Base-by-base conservation (phyloP, 768 basidiomycete genomes). In the Agrocybe praecox region DNA sequence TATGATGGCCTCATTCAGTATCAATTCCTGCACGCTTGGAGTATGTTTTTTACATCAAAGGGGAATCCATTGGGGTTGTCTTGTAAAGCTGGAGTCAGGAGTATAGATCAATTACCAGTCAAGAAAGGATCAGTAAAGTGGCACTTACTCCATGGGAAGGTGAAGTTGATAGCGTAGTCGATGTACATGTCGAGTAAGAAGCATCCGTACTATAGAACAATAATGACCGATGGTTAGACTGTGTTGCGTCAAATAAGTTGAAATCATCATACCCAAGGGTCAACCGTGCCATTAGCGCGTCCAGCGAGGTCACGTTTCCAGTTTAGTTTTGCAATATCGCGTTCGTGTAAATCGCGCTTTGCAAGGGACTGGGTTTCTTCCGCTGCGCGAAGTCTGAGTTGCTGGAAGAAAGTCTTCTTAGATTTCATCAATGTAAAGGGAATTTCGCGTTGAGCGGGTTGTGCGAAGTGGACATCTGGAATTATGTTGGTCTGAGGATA, bases 111-210 rank as follows among this genome's bases (percentile, higher is more conserved):
- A 42, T 24, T 21, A 55, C 33, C 12, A 22, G 45, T 15, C 26
- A 47, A 34, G 17, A 46, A 26, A 17, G 17, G 14, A 18, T 9
- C 43, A 9, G 11, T 48, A 43, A 8, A 52, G 43, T 40, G 26
- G 34, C 2, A 69, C 77, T 19, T 71, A 83, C 79, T 79, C 80
- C 79, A 83, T 1, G 89, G 89, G 65, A 78, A 84, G 0, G 89
- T 88, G 64, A 77, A 90, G 65, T 91, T 92, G 56, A 84, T 50
- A 15, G 88, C 86, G 60, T 90, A 90, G 69, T 90, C 89, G 29
- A 88, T 63, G 70, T 86, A 80, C 72, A 87, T 83, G 55, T 85
- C 81, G 47, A 82, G 78, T 11, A 90, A 66, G 53, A 83, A 75
- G 69, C 90, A 91, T 6, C 85, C 84, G 46, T 87, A 88, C 85